Percentiles rank a stretch among this genome's conserved stretches.
Evolutionary conservation across 2,329 filamentous ascomycete species (phyloP).

Genomic region (Penicillium sp.): DNA sequence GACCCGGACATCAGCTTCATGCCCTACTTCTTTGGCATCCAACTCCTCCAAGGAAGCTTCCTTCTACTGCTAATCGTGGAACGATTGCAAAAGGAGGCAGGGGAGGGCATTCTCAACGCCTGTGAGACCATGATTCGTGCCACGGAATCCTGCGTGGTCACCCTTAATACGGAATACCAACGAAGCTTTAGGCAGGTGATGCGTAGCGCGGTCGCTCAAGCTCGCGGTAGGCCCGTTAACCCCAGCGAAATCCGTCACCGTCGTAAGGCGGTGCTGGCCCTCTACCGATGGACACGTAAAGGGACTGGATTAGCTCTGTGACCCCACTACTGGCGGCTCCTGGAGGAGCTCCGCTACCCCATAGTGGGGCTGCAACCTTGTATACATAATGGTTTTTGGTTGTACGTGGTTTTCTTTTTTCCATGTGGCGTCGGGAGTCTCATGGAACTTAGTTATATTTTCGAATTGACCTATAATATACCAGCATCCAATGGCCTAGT

Average conservation of each 20-base stretch:
- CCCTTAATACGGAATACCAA: conserved; percentile 91
- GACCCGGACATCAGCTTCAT: conserved; percentile 93
- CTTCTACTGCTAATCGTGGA: conserved; percentile 84
- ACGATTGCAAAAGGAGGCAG: conserved; percentile 81
- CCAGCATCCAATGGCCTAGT: background rate
- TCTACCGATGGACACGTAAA: conserved; percentile 91
- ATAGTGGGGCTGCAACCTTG: background rate
- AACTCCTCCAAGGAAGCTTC: conserved; percentile 87
- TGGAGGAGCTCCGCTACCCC: background rate
- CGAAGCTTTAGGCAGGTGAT: conserved; percentile 94
- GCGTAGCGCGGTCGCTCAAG: conserved; percentile 84
- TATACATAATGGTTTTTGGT: background rate
- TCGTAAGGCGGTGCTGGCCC: conserved; percentile 75
- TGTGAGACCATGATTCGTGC: conserved; percentile 91
- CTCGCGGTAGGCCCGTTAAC: conserved; percentile 81
- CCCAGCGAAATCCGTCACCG: conserved; percentile 81
- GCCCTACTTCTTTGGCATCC: conserved; percentile 96
- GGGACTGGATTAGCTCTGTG: conserved; percentile 75
- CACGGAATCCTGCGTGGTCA: conserved; percentile 90
- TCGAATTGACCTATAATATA: background rate
- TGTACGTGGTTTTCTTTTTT: background rate
- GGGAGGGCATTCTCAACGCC: conserved; percentile 80
- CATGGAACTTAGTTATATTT: background rate
- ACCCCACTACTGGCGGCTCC: background rate
- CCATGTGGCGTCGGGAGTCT: background rate